Conservation (phyloP, 192 early-diverging fungal species). For the Phycomyces nitens region DNA sequence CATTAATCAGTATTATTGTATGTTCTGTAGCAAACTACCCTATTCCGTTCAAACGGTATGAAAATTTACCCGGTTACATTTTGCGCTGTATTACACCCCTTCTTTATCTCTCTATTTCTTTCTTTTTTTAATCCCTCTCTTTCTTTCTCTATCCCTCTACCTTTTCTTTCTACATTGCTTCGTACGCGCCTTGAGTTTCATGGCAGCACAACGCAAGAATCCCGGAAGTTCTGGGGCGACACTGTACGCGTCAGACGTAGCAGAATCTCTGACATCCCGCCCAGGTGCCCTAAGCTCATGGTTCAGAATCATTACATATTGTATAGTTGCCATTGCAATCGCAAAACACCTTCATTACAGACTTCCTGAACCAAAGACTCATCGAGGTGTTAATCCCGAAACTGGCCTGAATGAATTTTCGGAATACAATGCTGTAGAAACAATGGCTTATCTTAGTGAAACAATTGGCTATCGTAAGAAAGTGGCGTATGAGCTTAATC, state of each 20-base stretch:
- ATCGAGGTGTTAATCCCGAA: conserved; percentile 20
- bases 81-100: background rate
- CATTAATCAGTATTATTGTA: background rate
- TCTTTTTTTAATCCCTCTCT: background rate
- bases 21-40: background rate
- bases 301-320: conserved; percentile 9
- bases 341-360: conserved; percentile 28
- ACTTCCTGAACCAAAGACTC: conserved; percentile 24
- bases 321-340: conserved; percentile 9
- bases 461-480: conserved; percentile 56
- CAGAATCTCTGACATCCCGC: background rate
- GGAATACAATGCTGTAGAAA: conserved; percentile 48
- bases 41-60: background rate
- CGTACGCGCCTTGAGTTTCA: background rate
- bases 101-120: background rate
- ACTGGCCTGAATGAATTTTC: conserved; percentile 47
- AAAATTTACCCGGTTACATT: background rate
- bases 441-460: conserved; percentile 44
- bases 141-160: background rate
- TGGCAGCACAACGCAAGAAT: background rate
- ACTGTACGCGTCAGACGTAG: background rate
- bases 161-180: background rate
- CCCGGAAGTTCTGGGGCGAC: background rate
- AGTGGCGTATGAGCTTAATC: background rate
- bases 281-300: conserved; percentile 12